phyloP scores from a whole-genome alignment of 2,329 filamentous ascomycete genomes.

The Diaporthe sp. region DNA sequence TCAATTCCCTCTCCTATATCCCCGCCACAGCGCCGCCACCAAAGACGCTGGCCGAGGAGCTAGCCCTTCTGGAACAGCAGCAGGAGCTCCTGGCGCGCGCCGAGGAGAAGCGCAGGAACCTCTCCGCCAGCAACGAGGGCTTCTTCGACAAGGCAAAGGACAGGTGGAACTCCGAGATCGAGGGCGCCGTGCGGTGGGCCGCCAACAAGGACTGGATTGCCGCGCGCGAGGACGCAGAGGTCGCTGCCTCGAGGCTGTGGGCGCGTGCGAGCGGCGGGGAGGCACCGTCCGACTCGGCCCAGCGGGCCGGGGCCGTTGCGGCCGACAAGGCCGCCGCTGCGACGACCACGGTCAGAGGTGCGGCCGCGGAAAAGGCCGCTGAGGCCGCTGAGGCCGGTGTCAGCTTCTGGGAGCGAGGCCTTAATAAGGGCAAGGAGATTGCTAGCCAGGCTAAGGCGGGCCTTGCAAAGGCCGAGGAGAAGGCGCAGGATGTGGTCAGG shows the following conservation, averaged over 20 bases:
- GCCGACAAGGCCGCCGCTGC: conserved; percentile 40
- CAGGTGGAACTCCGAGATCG: conserved; percentile 81
- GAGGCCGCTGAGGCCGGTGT: conserved; percentile 54
- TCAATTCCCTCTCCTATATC: conserved; percentile 67
- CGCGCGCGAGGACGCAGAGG: conserved; percentile 70
- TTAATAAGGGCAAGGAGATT: conserved; percentile 56
- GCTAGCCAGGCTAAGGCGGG: conserved; percentile 54
- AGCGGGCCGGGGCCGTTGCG: conserved; percentile 41
- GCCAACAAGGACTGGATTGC: conserved; percentile 76
- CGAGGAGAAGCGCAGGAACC: conserved; percentile 23
- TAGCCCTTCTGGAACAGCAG: conserved; percentile 39
- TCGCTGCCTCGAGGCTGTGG: conserved; percentile 60
- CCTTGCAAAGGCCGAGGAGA: conserved; percentile 52
- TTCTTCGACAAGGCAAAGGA: conserved; percentile 79
- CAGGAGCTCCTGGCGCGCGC: conserved; percentile 38
- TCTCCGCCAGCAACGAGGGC: conserved; percentile 53
- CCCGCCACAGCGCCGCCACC: conserved; percentile 55
- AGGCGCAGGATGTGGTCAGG: conserved; percentile 46
- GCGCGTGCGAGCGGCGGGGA: conserved; percentile 50
- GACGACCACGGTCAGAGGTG: conserved; percentile 41
- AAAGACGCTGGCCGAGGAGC: conserved; percentile 46
- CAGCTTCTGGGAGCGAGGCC: conserved; percentile 55
- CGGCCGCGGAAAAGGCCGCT: conserved; percentile 44
- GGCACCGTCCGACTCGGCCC: conserved; percentile 51
- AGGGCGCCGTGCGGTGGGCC: conserved; percentile 74